Conservation (phyloP, 495 filamentous ascomycete genomes). For the Tuber aestivum region DNA sequence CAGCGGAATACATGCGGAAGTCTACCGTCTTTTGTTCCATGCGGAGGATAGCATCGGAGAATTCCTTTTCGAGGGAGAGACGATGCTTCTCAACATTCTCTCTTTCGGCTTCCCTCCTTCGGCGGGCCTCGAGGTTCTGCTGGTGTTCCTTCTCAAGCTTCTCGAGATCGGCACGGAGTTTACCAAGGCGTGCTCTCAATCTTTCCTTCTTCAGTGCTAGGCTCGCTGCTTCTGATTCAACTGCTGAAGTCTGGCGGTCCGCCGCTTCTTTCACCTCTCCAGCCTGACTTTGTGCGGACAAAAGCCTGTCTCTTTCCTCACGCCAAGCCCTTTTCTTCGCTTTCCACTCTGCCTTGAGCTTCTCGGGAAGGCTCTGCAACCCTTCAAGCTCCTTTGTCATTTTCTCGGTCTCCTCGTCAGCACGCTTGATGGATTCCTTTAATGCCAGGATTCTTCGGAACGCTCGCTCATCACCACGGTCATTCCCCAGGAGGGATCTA, state of each 20-base stretch:
- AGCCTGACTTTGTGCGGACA: slow-evolving; percentile 31
- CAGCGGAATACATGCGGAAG: slow-evolving; percentile 23
- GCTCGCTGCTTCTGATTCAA: slow-evolving; percentile 38
- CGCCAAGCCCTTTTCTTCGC: slow-evolving; percentile 38
- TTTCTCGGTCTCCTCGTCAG: slow-evolving; percentile 40
- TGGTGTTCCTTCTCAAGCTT: slow-evolving; percentile 28
- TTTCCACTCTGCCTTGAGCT: slow-evolving; percentile 40
- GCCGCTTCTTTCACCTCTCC: slow-evolving; percentile 38
- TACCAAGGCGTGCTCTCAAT: slow-evolving; percentile 29
- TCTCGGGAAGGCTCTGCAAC: slow-evolving; percentile 36
- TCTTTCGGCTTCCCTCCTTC: slow-evolving; percentile 27
- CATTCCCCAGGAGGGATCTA: slow-evolving; percentile 36
- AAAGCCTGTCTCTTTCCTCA: slow-evolving; percentile 32
- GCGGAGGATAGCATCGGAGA: slow-evolving; percentile 32
- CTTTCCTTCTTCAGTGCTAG: slow-evolving; percentile 38
- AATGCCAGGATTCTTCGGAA: slow-evolving; percentile 42
- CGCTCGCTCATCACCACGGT: slow-evolving; percentile 42
- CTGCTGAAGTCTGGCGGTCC: slow-evolving; percentile 33
- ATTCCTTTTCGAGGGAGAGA: slow-evolving; percentile 33
- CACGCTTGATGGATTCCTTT: slow-evolving; percentile 41
- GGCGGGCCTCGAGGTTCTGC: slow-evolving; percentile 26
- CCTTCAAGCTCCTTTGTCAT: slow-evolving; percentile 35
- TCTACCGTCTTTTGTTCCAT: slow-evolving; percentile 40
- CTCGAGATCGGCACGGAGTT: slow-evolving; percentile 33
- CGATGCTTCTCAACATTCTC: slow-evolving; percentile 30